Base-by-base conservation (phyloP, 176 grass and related monocot species). In the Chrysopogon serrulatus region DNA sequence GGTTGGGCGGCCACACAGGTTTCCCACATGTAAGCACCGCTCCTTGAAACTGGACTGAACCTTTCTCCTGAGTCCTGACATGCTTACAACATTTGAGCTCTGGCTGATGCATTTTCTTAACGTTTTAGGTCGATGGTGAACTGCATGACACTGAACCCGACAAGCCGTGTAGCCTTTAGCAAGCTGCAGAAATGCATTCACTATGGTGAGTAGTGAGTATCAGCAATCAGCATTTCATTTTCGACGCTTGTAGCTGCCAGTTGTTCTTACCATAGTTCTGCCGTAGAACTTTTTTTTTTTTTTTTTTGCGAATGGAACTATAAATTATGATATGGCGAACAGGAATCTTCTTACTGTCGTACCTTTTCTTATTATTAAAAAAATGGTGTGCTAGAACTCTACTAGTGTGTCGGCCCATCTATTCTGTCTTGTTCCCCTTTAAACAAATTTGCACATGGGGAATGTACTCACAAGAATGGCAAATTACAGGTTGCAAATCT, bases 1-100 rank as follows among this genome's bases (percentile, higher is more conserved):
- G 92, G 92, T 1, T 91, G 92, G 92, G 92, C 89, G 6, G 89
- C 84, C 32, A 91, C 92, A 19, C 92, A 94, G 82, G 89, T 94
- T 70, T 94, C 92, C 18, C 92, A 94, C 80, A 94, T 94, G 92
- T 94, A 82, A 81, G 13, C n/a, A 24, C 32, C 40, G 10, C 6
- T 66, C 78, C 41, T 48, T 78, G 4, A 37, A 62, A 16, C 1
- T 28, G 31, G 24, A 34, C 6, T 61, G 32, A 60, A 17, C 24
- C 54, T 81, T 48, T 68, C 31, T 5, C 18, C n/a, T 17, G 43
- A 23, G 7, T 53, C 51, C 21, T 56, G 21, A n/a, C 18, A 56
- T 56, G 8, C 51, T n/a, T 60, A 4, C 26, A 56, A 10, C 19
- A 41, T 74, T 69, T 71, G 30, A 56, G 30, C 24, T 54, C 31